Percentiles rank a stretch among this genome's conserved stretches.
phyloP scores from a whole-genome alignment of 768 basidiomycete species.

The Trametopsis cervina region DNA sequence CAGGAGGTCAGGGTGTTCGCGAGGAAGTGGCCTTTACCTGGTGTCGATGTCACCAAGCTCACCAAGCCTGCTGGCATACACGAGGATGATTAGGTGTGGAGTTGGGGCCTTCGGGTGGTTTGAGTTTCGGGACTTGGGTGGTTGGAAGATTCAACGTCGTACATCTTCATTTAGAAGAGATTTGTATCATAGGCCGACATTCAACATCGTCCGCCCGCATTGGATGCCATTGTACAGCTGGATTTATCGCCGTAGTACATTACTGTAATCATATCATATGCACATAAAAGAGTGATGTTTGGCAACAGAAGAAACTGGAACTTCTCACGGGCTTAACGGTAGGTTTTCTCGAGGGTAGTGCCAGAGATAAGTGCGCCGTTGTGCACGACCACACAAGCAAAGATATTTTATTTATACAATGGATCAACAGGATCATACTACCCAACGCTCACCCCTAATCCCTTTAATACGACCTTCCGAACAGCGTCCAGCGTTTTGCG shows the following conservation, averaged over 20 bases:
- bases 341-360: too few relatives aligned
- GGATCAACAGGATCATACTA: not conserved
- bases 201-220: slow-evolving; percentile 44
- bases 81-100: slow-evolving; percentile 33
- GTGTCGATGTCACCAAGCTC: slow-evolving; percentile 50
- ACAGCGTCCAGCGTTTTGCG: slow-evolving; percentile 96
- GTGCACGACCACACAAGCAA: too few relatives aligned
- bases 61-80: slow-evolving; percentile 56
- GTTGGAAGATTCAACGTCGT: slow-evolving; percentile 50
- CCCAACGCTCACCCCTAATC: not conserved
- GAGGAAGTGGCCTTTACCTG: slow-evolving; percentile 86
- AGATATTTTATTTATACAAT: not conserved
- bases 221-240: too few relatives aligned
- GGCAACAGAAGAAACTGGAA: too few relatives aligned
- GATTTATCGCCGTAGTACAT: too few relatives aligned
- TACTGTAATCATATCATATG: too few relatives aligned
- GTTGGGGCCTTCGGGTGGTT: slow-evolving; percentile 1
- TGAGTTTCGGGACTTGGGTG: too few relatives aligned
- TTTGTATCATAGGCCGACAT: slow-evolving; percentile 32
- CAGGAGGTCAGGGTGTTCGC: slow-evolving; percentile 82
- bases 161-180: slow-evolving; percentile 11
- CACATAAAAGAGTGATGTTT: too few relatives aligned
- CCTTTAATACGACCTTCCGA: slow-evolving; percentile 78
- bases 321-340: too few relatives aligned
- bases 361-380: too few relatives aligned